A percentile compares a stretch with the other conserved stretches of the same genome.
phyloP scores from a whole-genome alignment of 2,329 filamentous ascomycete species.

The Claviceps quebecensis region DNA sequence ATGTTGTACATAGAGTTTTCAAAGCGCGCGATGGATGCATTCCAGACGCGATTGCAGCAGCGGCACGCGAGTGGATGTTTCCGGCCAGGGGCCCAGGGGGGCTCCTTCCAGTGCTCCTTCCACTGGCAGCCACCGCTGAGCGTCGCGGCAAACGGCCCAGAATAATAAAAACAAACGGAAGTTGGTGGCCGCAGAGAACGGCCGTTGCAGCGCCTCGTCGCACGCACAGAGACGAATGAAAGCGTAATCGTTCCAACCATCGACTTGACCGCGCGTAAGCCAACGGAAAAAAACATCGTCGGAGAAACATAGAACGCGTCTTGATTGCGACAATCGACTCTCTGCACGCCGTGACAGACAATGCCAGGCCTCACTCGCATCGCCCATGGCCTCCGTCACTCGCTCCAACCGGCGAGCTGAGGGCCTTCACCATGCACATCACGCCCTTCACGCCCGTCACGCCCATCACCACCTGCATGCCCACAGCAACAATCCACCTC shows the following conservation, averaged over 20 bases:
- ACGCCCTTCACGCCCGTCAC: conserved; percentile 6
- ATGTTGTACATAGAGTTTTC: too few relatives aligned
- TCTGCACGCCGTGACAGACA: conserved; percentile 15
- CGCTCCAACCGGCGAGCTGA: conserved; percentile 37
- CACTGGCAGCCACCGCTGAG: not conserved
- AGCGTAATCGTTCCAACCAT: not conserved
- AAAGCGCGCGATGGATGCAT: too few relatives aligned
- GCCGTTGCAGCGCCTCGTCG: not conserved
- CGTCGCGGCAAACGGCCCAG: not conserved
- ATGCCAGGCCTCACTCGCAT: conserved; percentile 22
- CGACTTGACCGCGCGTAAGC: not conserved
- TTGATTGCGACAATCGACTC: conserved; percentile 2
- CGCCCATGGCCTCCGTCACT: conserved; percentile 37
- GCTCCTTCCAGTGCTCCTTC: not conserved
- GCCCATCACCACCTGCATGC: conserved; percentile 14
- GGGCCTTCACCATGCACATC: conserved; percentile 22
- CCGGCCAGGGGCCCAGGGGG: not conserved
- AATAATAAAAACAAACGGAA: not conserved
- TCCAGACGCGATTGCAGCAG: too few relatives aligned
- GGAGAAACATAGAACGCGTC: not conserved
- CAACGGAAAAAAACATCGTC: not conserved
- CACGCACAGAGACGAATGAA: not conserved
- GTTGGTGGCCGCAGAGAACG: not conserved
- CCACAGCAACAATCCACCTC: conserved; percentile 12
- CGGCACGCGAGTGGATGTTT: not conserved